Percentiles rank a stretch among this genome's conserved stretches.
These are phyloP conservation scores for Lentinula guzmanii DNA, from an alignment of 768 basidiomycete species.

Conservation along the genomic window DNA sequence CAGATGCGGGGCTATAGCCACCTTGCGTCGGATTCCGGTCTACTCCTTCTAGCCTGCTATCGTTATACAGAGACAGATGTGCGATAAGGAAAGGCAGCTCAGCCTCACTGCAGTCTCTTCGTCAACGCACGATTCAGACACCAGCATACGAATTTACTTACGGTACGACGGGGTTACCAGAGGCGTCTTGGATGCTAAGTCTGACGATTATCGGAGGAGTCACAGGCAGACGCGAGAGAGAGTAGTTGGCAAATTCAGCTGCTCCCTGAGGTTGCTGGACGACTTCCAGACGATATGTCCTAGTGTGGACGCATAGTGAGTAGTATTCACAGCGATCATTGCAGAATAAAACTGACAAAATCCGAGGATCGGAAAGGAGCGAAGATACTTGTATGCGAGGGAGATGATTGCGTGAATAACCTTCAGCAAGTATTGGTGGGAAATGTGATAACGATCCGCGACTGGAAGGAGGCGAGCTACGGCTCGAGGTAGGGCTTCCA, in stretches of 20 bases:
- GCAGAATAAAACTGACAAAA: constrained; percentile 34
- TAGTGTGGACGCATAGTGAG: constrained; percentile 19
- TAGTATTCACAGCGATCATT: constrained; percentile 6
- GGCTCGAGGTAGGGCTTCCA: constrained; percentile 42
- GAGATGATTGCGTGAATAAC: constrained; percentile 29
- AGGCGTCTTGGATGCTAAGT: constrained; percentile 66
- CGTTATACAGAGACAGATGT: constrained; percentile 70
- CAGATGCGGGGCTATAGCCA: constrained; percentile 30
- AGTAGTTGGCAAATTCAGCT: constrained; percentile 74
- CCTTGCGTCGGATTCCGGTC: constrained; percentile 60
- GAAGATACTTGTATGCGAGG: constrained; percentile 56
- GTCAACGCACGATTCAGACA: background rate
- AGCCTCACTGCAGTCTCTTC: constrained; percentile 50
- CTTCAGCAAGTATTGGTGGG: constrained; percentile 27
- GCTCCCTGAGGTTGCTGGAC: constrained; percentile 80
- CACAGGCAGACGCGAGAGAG: constrained; percentile 74
- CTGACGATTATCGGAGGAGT: constrained; percentile 82
- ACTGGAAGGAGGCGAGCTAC: constrained; percentile 38
- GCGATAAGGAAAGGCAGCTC: constrained; percentile 88
- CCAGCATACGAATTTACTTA: constrained; percentile 36
- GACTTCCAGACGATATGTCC: constrained; percentile 76
- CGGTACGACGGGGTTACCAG: constrained; percentile 72
- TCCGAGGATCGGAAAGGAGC: constrained; percentile 47
- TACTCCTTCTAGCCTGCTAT: constrained; percentile 56
- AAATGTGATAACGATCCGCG: constrained; percentile 29